Evolutionary conservation across 1,284 basidiomycete genomes (phyloP).

Genomic region (Ceratobasidium sp.): DNA sequence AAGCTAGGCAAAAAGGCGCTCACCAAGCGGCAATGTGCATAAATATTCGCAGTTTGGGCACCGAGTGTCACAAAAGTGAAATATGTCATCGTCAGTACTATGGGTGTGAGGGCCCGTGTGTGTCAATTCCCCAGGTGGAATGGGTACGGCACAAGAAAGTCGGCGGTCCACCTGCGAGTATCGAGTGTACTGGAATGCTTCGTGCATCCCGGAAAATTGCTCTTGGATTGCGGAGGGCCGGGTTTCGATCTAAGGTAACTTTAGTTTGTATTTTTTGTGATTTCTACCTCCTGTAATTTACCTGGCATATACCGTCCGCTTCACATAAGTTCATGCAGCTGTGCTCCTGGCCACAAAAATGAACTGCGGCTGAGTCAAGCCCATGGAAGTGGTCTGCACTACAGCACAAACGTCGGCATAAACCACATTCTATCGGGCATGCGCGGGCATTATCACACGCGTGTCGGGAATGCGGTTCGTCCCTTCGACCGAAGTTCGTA

Average conservation of each 20-base stretch:
- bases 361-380: conserved; percentile 52
- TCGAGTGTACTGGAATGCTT: conserved; percentile 58
- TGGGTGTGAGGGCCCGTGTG: conserved; percentile 62
- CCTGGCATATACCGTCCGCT: conserved; percentile 48
- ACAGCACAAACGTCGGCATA: conserved; percentile 63
- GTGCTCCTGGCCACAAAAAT: conserved; percentile 64
- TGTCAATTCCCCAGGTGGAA: conserved; percentile 54
- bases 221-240: conserved; percentile 64
- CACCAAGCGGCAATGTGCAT: conserved; percentile 65
- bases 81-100: conserved; percentile 52
- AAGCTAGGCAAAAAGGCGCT: background rate
- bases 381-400: conserved; percentile 62
- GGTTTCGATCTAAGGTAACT: conserved; percentile 63
- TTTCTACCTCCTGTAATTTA: background rate
- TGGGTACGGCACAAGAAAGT: conserved; percentile 57
- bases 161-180: conserved; percentile 53
- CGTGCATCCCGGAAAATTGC: conserved; percentile 59
- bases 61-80: conserved; percentile 63
- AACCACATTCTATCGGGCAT: conserved; percentile 61
- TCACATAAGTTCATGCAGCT: conserved; percentile 53
- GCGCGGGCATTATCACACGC: conserved; percentile 57
- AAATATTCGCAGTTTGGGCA: conserved; percentile 65
- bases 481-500: conserved; percentile 49
- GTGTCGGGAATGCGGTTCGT: conserved; percentile 57
- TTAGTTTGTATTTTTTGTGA: background rate